Conservation (phyloP, 2,329 filamentous ascomycete species). For the Colletotrichum destructivum region DNA sequence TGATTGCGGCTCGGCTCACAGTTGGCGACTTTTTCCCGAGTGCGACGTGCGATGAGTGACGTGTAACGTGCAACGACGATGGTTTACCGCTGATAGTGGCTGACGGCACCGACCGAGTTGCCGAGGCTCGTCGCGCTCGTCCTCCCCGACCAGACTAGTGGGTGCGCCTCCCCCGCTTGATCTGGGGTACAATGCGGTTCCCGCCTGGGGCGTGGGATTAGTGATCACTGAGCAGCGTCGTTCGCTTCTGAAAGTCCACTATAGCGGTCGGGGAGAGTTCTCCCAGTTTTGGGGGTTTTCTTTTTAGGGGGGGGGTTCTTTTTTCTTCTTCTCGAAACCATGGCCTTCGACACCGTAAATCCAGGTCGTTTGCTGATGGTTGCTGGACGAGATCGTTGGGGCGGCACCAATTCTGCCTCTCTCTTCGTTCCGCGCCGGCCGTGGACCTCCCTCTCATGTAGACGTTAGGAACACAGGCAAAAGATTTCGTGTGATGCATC, state of each 20-base stretch:
- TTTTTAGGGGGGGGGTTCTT: too few species aligned
- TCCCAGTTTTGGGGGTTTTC: too few species aligned
- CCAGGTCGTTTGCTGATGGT: too few species aligned
- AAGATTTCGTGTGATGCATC: too few species aligned
- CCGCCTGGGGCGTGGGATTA: conserved; percentile 18
- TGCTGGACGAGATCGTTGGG: too few species aligned
- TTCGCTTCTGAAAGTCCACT: conserved; percentile 24
- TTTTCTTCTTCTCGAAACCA: too few species aligned
- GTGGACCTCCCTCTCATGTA: too few species aligned
- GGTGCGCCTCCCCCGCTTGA: conserved; percentile 28
- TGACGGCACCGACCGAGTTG: conserved; percentile 31
- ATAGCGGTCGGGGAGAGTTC: too few species aligned
- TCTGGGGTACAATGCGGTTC: conserved; percentile 18
- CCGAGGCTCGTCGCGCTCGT: conserved; percentile 38
- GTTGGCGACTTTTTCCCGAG: conserved; percentile 32
- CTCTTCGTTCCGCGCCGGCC: too few species aligned
- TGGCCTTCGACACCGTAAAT: too few species aligned
- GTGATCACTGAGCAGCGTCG: not conserved
- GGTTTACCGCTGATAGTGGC: not conserved
- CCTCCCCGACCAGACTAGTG: conserved; percentile 5
- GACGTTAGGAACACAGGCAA: not conserved
- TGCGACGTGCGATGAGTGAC: conserved; percentile 15
- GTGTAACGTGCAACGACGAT: conserved; percentile 20
- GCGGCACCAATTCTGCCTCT: too few species aligned
- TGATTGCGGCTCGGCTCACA: conserved; percentile 1